Conservation (phyloP, 441 rosid species). For the Gossypium trilobum region DNA sequence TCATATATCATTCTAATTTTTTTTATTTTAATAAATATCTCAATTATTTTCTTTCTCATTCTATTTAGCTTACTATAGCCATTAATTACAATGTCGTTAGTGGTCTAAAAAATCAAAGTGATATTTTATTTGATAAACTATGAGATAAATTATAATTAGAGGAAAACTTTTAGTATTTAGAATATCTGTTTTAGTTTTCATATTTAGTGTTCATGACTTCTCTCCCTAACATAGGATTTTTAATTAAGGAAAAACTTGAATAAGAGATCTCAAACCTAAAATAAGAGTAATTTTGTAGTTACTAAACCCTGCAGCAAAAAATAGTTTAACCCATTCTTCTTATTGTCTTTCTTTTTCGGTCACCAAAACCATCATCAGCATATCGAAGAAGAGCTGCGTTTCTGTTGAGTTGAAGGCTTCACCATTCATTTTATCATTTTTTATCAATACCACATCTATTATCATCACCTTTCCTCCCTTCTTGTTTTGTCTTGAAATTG, state of each 20-base stretch:
- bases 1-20: no score
- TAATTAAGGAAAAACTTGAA: conserved; percentile 20
- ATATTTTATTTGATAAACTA: no score
- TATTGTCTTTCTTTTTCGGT: conserved; percentile 22
- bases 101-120: no score
- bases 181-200: no score
- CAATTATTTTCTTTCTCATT: no score
- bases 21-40: no score
- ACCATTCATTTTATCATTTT: background rate
- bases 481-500: background rate
- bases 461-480: conserved; percentile 19
- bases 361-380: background rate
- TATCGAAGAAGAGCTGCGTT: conserved; percentile 22
- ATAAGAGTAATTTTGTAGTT: conserved; percentile 22
- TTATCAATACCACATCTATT: conserved; percentile 19
- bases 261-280: conserved; percentile 24
- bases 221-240: no score
- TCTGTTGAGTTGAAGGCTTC: background rate
- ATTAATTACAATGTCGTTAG: no score
- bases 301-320: conserved; percentile 21
- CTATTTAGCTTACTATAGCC: no score
- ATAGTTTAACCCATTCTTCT: conserved; percentile 30
- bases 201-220: no score
- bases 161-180: no score
- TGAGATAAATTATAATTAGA: no score